Conservation (phyloP, 1,284 basidiomycete species). For the Neotropicomus parvogracilis region DNA sequence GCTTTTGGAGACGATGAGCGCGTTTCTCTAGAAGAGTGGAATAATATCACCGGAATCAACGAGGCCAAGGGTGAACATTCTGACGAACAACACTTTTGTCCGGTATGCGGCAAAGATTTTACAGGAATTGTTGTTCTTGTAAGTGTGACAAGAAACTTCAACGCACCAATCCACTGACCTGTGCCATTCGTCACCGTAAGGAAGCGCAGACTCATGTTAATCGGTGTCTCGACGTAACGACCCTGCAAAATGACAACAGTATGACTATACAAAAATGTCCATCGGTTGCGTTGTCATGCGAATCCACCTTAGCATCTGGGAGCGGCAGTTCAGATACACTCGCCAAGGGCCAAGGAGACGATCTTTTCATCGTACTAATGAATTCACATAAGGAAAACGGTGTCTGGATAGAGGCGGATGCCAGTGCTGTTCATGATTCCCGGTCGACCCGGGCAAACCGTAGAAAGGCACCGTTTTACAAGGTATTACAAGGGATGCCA, state of each 20-base stretch:
- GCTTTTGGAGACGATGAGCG: conserved; percentile 60
- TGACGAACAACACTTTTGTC: conserved; percentile 29
- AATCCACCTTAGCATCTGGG: not conserved
- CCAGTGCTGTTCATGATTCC: conserved; percentile 47
- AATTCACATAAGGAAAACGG: conserved; percentile 73
- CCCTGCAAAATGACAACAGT: conserved; percentile 1
- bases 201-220: conserved; percentile 49
- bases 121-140: conserved; percentile 31
- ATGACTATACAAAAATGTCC: not conserved
- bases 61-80: conserved; percentile 7
- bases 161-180: not conserved
- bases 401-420: conserved; percentile 78
- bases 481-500: conserved; percentile 96
- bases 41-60: conserved; percentile 23
- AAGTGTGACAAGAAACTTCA: conserved; percentile 11
- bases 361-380: conserved; percentile 78
- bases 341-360: conserved; percentile 35
- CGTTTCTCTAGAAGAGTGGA: conserved; percentile 26
- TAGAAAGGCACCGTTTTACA: conserved; percentile 88
- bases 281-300: not conserved
- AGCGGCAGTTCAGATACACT: conserved; percentile 5
- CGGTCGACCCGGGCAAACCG: conserved; percentile 52
- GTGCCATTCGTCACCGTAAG: conserved; percentile 28
- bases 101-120: conserved; percentile 38
- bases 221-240: conserved; percentile 41